A percentile compares a stretch with the other conserved stretches of the same genome.
These are phyloP conservation scores for Syzygium aromaticum DNA, from an alignment of 345 rosid genomes.

Conservation along the genomic window DNA sequence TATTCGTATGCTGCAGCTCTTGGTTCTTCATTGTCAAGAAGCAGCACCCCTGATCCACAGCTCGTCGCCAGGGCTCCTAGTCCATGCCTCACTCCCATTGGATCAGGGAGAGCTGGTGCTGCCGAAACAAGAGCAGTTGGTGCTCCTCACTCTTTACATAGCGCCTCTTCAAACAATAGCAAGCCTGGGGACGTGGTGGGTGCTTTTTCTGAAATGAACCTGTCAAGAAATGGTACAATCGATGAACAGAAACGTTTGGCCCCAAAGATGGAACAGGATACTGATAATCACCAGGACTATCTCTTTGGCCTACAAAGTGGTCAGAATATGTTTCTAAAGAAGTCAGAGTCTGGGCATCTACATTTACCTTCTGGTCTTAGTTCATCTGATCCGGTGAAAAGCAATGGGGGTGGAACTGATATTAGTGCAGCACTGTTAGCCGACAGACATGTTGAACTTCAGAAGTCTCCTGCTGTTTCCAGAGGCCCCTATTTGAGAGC, in stretches of 20 bases:
- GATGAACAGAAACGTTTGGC: slow-evolving; percentile 30
- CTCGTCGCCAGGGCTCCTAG: slow-evolving; percentile 73
- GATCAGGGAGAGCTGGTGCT: slow-evolving; percentile 49
- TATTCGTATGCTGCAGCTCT: slow-evolving; percentile 73
- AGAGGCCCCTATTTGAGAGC: slow-evolving; percentile 48
- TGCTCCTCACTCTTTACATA: slow-evolving; percentile 44
- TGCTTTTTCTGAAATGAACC: slow-evolving; percentile 63
- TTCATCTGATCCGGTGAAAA: slow-evolving; percentile 22
- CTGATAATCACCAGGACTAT: slow-evolving; percentile 37
- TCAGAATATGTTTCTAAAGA: slow-evolving; percentile 27
- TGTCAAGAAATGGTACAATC: slow-evolving; percentile 34
- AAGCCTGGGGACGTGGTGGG: slow-evolving; percentile 55
- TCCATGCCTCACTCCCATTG: slow-evolving; percentile 81
- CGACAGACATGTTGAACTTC: slow-evolving; percentile 39
- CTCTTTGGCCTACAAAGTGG: slow-evolving; percentile 39
- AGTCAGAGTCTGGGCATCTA: slow-evolving; percentile 27
- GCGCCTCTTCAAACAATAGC: slow-evolving; percentile 33
- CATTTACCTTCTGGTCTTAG: slow-evolving; percentile 18
- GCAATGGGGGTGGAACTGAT: slow-evolving; percentile 29
- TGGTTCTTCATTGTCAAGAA: slow-evolving; percentile 73
- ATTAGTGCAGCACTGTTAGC: slow-evolving; percentile 21
- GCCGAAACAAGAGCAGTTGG: slow-evolving; percentile 51
- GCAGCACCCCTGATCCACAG: slow-evolving; percentile 86
- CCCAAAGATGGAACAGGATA: slow-evolving; percentile 27
- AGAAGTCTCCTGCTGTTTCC: slow-evolving; percentile 27